Evolutionary conservation across 2,329 filamentous ascomycete genomes (phyloP), one percentile per base, ranked within the genome.

Genomic region (Fusarium sp.): DNA sequence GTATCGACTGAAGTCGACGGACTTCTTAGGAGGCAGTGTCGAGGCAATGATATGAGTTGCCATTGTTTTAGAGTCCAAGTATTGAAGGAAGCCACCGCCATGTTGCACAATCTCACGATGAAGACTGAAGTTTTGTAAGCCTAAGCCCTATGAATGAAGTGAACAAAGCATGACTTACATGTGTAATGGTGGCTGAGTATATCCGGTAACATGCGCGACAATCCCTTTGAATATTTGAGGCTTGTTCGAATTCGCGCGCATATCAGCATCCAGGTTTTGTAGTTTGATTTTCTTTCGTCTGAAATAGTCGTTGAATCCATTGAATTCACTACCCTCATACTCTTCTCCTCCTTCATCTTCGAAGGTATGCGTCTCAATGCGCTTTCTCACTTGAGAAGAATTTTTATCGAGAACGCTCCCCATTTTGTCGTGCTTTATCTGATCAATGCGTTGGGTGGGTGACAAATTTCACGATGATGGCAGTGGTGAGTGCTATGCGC

Each of bases 11-110:
- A 97, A 98, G 69, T 99, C 96, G 55, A 95, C 88, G 28, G 89
- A 89, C 80, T 99, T 99, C 82, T 98, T 98, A 0, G 93, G 94
- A 0, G 96, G 96, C 23, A 99, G 83, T 54, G 89, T 91, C 53
- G 93, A 95, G 6, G 95, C 94, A 73, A 99, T 94, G 71, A 99
- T 97, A 77, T 99, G 95, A 2, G 97, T 99, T 1, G 94, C 95
- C 77, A 92, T 91, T 2, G 95, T 98, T 82, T 99, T 99, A 37
- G 91, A 92, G 78, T 98, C 94, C 13, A 99, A 84, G 75, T 98
- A 98, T 78, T 99, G 96, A 65, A 98, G 86, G 73, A 97, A 98
- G 0, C 92, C 93, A 31, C 94, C 97, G n/a, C 96, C 96, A 87
- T 98, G 90, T 72, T 92, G 89, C 20, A 99, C 95, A 57, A 99